Percentiles rank a stretch among this genome's conserved stretches.
Conservation (phyloP, 2,329 filamentous ascomycete species). For the Talaromyces islandicus region DNA sequence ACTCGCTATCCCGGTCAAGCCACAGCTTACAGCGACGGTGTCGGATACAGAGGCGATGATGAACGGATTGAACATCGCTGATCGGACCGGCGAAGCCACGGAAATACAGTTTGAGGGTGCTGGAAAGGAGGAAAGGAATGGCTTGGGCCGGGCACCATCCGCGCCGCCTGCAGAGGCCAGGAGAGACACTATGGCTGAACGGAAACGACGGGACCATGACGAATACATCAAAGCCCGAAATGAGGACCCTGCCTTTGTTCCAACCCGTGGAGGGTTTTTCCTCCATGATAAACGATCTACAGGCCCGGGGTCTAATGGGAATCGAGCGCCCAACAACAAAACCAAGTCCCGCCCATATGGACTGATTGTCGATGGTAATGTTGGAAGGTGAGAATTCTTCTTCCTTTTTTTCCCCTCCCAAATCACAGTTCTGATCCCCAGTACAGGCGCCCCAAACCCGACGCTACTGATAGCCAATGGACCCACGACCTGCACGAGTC, state of each 20-base stretch:
- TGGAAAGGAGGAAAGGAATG: constrained; percentile 21
- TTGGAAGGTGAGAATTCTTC: constrained; percentile 33
- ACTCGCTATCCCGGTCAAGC: constrained; percentile 26
- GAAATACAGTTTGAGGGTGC: constrained; percentile 47
- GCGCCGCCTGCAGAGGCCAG: constrained; percentile 29
- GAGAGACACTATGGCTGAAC: constrained; percentile 59
- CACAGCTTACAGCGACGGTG: constrained; percentile 31
- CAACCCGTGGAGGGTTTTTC: constrained; percentile 91
- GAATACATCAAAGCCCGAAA: constrained; percentile 85
- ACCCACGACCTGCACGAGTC: constrained; percentile 90
- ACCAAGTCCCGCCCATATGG: constrained; percentile 53
- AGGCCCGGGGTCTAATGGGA: constrained; percentile 70
- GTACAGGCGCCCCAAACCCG: constrained; percentile 26
- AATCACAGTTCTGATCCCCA: constrained; percentile 33
- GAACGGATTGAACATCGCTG: constrained; percentile 49
- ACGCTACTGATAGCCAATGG: constrained; percentile 69
- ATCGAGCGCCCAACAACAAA: constrained; percentile 50
- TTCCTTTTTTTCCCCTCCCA: constrained; percentile 10
- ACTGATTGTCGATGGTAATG: constrained; percentile 38
- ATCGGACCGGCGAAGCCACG: constrained; percentile 28
- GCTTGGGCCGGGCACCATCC: constrained; percentile 33
- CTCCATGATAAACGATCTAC: constrained; percentile 89
- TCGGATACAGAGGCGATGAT: constrained; percentile 58
- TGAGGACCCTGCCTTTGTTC: constrained; percentile 86
- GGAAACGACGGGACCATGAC: constrained; percentile 77